Evolutionary conservation across 139 green algal genomes (phyloP).

Genomic region (Haematococcus lacustris): DNA sequence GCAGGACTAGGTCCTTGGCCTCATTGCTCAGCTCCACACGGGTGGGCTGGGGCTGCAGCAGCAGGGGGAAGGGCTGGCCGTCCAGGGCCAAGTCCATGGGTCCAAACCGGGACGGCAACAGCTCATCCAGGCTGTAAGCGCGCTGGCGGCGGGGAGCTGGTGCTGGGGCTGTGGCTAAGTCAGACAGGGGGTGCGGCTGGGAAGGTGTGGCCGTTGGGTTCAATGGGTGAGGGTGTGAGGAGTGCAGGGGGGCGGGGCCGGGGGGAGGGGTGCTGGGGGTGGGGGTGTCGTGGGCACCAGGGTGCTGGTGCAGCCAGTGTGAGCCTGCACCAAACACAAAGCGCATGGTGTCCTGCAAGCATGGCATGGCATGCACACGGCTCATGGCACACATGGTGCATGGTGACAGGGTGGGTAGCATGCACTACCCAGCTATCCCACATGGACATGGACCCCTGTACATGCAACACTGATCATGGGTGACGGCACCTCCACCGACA

Average conservation of each 20-base stretch:
- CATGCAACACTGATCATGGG: no score
- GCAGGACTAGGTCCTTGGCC: no score
- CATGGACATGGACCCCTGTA: background rate
- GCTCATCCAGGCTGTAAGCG: slow-evolving; percentile 42
- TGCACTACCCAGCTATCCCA: background rate
- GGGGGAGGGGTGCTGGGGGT: background rate
- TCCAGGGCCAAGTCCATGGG: slow-evolving; percentile 52
- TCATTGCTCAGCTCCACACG: slow-evolving; percentile 23
- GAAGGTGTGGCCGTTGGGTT: background rate
- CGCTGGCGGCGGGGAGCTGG: background rate
- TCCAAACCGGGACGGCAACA: slow-evolving; percentile 69
- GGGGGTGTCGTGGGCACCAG: background rate
- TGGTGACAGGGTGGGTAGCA: background rate
- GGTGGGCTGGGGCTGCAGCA: slow-evolving; percentile 67
- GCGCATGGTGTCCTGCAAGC: slow-evolving; percentile 45
- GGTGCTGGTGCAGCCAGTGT: background rate
- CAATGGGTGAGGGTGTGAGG: background rate
- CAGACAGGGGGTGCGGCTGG: background rate
- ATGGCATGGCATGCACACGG: background rate
- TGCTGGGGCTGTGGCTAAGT: background rate
- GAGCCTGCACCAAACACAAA: slow-evolving; percentile 46
- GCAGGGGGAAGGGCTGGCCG: slow-evolving; percentile 40
- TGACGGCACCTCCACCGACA: background rate
- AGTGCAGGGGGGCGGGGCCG: background rate
- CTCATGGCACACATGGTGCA: slow-evolving; percentile 1